Conservation (phyloP, 176 grass and related monocot genomes). For the Luzula sylvatica region DNA sequence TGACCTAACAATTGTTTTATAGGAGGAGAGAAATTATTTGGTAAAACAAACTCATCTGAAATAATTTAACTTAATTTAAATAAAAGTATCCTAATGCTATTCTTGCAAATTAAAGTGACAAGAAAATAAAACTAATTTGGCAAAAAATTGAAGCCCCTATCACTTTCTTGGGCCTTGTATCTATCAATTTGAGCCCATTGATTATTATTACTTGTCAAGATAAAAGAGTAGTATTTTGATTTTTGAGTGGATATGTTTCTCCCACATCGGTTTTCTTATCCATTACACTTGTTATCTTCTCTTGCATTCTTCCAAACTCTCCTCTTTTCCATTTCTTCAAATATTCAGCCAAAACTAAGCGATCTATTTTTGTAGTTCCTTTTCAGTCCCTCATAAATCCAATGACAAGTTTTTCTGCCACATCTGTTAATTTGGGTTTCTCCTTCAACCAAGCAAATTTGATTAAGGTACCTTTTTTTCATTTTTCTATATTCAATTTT, state of each 20-base stretch:
- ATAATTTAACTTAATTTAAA: no score
- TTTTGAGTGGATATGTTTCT: constrained; percentile 12
- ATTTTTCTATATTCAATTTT: background rate
- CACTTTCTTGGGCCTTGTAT: no score
- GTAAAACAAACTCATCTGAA: no score
- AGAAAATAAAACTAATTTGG: background rate
- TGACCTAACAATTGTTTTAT: background rate
- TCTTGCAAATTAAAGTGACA: no score
- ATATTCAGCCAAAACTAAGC: background rate
- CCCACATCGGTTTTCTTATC: constrained; percentile 20
- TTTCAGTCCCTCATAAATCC: background rate
- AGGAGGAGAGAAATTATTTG: no score
- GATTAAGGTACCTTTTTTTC: constrained; percentile 7
- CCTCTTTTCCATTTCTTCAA: background rate
- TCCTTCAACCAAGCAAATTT: constrained; percentile 23
- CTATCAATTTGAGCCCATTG: no score
- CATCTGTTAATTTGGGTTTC: constrained; percentile 16
- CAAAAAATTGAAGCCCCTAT: no score
- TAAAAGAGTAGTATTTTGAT: no score
- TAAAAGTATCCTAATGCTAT: no score
- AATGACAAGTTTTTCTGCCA: constrained; percentile 30
- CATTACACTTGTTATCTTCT: constrained; percentile 13
- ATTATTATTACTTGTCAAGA: no score
- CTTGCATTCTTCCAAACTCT: background rate
- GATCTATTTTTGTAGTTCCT: background rate